phyloP scores from a whole-genome alignment of 306 rosid genomes.

The Coriaria nepalensis region DNA sequence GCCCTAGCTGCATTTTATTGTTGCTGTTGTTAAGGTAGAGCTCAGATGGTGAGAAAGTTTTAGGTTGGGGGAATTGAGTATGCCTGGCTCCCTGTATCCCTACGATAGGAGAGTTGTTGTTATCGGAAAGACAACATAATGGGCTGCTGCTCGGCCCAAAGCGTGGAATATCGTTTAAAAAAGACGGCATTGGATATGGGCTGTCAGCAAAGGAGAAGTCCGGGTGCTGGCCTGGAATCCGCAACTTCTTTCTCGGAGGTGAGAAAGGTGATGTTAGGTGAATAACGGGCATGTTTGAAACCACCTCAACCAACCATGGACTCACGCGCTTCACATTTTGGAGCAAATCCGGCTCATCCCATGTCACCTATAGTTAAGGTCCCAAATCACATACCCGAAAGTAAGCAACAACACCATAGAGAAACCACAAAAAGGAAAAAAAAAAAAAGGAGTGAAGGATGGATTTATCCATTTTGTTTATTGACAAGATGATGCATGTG shows the following conservation, averaged over 20 bases:
- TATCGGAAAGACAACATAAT: conserved; percentile 63
- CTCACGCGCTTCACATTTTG: conserved; percentile 92
- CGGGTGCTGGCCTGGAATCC: conserved; percentile 48
- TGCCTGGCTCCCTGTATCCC: conserved; percentile 99
- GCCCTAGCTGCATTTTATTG: conserved; percentile 59
- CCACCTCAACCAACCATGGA: conserved; percentile 91
- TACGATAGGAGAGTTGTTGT: conserved; percentile 49
- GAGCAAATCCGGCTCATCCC: conserved; percentile 99
- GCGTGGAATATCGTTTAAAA: conserved; percentile 52
- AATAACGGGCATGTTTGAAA: conserved; percentile 54
- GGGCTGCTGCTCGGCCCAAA: conserved; percentile 69
- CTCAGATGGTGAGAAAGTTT: too few relatives aligned
- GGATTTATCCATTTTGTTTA: neutral
- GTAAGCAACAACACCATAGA: neutral
- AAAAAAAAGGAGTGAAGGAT: too few relatives aligned
- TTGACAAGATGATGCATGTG: neutral
- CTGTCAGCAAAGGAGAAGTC: conserved; percentile 36
- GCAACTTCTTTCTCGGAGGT: conserved; percentile 75
- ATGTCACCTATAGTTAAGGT: conserved; percentile 50
- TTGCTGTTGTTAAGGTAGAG: neutral
- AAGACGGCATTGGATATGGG: conserved; percentile 43
- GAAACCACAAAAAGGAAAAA: neutral
- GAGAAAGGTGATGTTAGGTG: conserved; percentile 49
- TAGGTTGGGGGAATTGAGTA: conserved; percentile 42
- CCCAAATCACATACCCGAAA: too few relatives aligned